Base-by-base conservation (phyloP, 345 rosid species). In the Lenwebbia sp. region DNA sequence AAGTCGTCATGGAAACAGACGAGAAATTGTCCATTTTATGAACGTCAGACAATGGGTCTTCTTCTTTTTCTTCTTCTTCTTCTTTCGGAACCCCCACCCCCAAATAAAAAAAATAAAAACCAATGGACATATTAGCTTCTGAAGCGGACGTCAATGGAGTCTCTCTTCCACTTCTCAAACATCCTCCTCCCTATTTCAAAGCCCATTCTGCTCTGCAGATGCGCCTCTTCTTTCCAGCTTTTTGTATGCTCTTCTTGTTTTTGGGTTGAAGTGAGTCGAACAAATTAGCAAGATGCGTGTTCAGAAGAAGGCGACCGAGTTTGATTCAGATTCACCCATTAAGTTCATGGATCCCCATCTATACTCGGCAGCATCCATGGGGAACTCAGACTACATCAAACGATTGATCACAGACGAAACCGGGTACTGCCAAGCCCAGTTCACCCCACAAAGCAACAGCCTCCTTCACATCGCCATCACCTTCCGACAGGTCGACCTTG, bases 401-500 rank as follows among this genome's bases (percentile, higher is more conserved):
- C 74, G 55, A 49, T 49, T 84, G 33, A 84, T 33, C 60, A 33
- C 51, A 40, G 85, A 41, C 12, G 65, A 84, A 58, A 37, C 33
- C 17, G 51, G 49, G 25, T 8, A 23, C 19, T 65, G 60, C 30
- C 47, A 2, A 70, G 87, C 85, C 53, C 84, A 70, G 82, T 44
- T 83, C 85, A 90, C 91, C 1, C 91, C 89, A 52, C 88, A 83
- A 41, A 54, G 83, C 7, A 90, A 91, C 89, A 88, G 88, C 82
- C 53, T 90, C 55, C 88, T 90, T 86, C 92, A 91, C 65, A 41
- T 91, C 76, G 90, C 91, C 49, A 89, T 86, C 56, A 89, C 81
- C 83, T 85, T 83, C 55, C 58, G 87, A 52, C 83, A 85, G 26
- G 30, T n/a, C 7, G 88, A 85, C 13, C 88, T 84, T 25, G 84